A percentile compares a stretch with the other conserved stretches of the same genome.
phyloP scores from a whole-genome alignment of 2,329 filamentous ascomycete genomes.

The Trichoderma harzianum region DNA sequence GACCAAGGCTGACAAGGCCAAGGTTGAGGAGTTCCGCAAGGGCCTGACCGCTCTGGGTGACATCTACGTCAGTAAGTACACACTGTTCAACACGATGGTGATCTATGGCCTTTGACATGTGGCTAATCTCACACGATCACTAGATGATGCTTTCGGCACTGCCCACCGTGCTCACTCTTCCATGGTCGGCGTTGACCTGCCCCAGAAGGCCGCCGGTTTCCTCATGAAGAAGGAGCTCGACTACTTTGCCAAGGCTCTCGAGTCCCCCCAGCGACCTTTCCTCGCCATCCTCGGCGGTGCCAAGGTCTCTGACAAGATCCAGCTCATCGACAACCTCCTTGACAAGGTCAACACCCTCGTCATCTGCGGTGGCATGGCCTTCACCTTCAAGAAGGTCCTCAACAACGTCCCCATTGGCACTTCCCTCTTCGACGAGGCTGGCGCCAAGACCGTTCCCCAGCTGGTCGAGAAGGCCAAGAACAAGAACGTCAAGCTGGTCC shows the following conservation, averaged over 20 bases:
- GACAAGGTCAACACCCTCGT: conserved; percentile 97
- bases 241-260: conserved; percentile 96
- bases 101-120: neutral
- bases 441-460: conserved; percentile 82
- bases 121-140: conserved; percentile 22
- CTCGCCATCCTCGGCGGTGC: conserved; percentile 96
- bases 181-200: conserved; percentile 95
- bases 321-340: conserved; percentile 97
- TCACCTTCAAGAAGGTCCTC: conserved; percentile 99
- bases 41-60: conserved; percentile 91
- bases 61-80: conserved; percentile 82
- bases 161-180: conserved; percentile 98
- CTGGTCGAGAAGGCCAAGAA: conserved; percentile 94
- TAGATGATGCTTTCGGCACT: conserved; percentile 97
- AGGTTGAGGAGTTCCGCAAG: conserved; percentile 92
- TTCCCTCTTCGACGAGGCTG: conserved; percentile 90
- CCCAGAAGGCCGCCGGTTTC: conserved; percentile 96
- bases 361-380: conserved; percentile 97
- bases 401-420: conserved; percentile 84
- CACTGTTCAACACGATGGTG: too few species aligned
- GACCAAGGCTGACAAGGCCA: conserved; percentile 91
- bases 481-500: conserved; percentile 91
- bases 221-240: conserved; percentile 99
- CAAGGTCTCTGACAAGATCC: conserved; percentile 99
- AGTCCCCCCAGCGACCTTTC: conserved; percentile 91